These are phyloP conservation scores for Ogataea henricii DNA, from an alignment of 805 yeast genomes.

Conservation along the genomic window DNA sequence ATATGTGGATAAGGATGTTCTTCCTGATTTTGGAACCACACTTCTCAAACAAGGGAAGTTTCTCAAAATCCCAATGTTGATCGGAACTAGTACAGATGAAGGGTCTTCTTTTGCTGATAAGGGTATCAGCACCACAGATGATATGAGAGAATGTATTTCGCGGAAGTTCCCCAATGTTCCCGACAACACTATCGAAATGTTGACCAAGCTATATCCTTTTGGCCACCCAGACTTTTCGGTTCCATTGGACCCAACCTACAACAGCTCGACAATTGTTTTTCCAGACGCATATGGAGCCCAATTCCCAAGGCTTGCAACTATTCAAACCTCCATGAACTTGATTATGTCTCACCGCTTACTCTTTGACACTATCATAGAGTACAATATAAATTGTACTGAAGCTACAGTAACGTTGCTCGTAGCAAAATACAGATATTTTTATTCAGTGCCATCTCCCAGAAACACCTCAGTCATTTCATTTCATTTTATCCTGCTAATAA, in stretches of 20 bases:
- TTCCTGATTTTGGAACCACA: conserved; percentile 4
- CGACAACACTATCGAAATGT: not conserved
- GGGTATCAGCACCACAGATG: not conserved
- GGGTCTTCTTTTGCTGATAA: not conserved
- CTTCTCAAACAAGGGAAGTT: not conserved
- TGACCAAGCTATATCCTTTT: not conserved
- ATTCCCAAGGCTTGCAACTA: conserved; percentile 3
- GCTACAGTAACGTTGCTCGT: no score
- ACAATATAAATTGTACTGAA: no score
- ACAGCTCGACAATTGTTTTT: not conserved
- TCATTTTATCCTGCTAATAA: no score
- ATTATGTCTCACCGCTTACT: not conserved
- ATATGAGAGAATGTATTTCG: not conserved
- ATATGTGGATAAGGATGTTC: not conserved
- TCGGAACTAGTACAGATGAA: conserved; percentile 3
- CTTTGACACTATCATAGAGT: no score
- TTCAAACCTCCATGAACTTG: not conserved
- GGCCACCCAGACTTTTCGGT: not conserved
- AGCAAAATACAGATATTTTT: no score
- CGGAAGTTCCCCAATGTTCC: not conserved
- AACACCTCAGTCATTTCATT: no score
- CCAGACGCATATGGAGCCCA: not conserved
- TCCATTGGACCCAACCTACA: conserved; percentile 1
- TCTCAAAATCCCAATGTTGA: not conserved
- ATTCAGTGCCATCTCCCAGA: no score